Conservation (phyloP, 345 rosid genomes). For the Anacardium occidentale region DNA sequence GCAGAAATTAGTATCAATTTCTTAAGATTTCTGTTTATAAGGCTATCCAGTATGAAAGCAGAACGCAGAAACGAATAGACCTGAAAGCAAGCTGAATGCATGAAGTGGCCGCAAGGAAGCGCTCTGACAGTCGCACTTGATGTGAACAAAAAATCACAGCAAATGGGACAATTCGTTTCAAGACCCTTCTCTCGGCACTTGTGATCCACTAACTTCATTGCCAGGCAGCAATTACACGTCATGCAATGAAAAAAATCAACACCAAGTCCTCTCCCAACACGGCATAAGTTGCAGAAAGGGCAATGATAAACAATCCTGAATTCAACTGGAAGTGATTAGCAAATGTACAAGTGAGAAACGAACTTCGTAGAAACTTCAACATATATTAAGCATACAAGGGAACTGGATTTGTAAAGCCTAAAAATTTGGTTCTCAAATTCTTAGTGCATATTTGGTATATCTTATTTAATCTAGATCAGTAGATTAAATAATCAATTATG, state of each 20-base stretch:
- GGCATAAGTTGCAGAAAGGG: conserved; percentile 63
- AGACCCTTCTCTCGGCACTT: conserved; percentile 59
- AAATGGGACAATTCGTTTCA: conserved; percentile 63
- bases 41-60: conserved; percentile 2
- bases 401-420: background rate
- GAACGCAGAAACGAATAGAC: conserved; percentile 26
- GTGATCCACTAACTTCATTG: conserved; percentile 56
- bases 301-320: conserved; percentile 59
- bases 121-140: conserved; percentile 56
- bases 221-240: conserved; percentile 62
- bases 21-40: background rate
- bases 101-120: conserved; percentile 65
- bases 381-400: background rate
- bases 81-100: conserved; percentile 70
- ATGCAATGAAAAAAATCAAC: conserved; percentile 66
- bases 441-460: too few species aligned
- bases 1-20: conserved; percentile 13
- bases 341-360: background rate
- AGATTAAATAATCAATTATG: too few species aligned
- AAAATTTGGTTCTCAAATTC: background rate
- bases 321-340: conserved; percentile 13
- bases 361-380: background rate
- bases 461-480: too few species aligned
- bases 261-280: conserved; percentile 62
- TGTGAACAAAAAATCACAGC: conserved; percentile 57